Evolutionary conservation across 176 grass and related monocot species (phyloP).

Genomic region (Phoenix dactylifera): DNA sequence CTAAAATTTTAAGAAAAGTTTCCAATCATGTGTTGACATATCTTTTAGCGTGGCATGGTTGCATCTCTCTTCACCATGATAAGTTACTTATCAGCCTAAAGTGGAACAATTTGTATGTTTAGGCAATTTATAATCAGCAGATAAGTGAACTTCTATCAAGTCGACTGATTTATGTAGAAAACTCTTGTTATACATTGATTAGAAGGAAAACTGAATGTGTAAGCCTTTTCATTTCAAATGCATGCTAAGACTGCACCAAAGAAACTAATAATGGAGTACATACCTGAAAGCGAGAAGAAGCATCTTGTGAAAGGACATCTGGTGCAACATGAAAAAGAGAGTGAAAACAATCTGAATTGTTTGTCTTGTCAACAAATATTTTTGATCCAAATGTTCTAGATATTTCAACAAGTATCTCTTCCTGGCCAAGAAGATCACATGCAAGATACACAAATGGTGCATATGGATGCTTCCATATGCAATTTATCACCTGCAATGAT

Average conservation of each 20-base stretch:
- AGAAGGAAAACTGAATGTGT: too few species aligned
- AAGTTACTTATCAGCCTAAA: too few species aligned
- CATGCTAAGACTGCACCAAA: neutral
- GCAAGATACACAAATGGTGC: constrained; percentile 54
- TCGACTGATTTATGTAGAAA: too few species aligned
- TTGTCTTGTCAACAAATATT: constrained; percentile 72
- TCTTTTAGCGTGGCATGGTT: too few species aligned
- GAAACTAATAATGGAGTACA: neutral
- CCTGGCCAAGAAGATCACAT: constrained; percentile 71
- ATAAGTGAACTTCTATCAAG: too few species aligned
- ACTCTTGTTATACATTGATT: too few species aligned
- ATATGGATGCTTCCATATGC: constrained; percentile 90
- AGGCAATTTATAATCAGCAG: too few species aligned
- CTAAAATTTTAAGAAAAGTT: too few species aligned
- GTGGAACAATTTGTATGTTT: too few species aligned
- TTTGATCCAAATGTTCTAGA: constrained; percentile 60
- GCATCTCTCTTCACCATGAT: too few species aligned
- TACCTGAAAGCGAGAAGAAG: constrained; percentile 77
- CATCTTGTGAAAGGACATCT: constrained; percentile 58
- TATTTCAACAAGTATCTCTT: constrained; percentile 68
- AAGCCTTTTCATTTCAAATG: neutral
- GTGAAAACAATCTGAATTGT: constrained; percentile 42
- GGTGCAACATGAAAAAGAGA: constrained; percentile 39
- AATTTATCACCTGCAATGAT: constrained; percentile 66
- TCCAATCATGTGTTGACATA: too few species aligned